phyloP scores from a whole-genome alignment of 2,329 filamentous ascomycete genomes.

The Colletotrichum liaoningense region DNA sequence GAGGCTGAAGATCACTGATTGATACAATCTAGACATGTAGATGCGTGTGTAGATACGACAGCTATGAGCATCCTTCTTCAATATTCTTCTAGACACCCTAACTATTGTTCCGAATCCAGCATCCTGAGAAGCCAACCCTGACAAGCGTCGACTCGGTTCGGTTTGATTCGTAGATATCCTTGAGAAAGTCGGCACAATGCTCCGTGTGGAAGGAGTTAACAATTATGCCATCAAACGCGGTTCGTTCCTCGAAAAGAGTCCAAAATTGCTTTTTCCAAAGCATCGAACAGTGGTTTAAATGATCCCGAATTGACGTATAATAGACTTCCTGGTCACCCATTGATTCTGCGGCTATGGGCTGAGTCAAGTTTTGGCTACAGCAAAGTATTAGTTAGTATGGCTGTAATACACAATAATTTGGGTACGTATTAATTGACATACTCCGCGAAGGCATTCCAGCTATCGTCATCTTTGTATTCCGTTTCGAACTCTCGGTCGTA shows the following conservation, averaged over 20 bases:
- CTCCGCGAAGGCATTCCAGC: constrained; percentile 38
- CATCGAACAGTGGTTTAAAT: constrained; percentile 42
- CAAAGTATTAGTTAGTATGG: background rate
- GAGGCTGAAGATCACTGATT: no score
- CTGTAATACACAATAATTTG: background rate
- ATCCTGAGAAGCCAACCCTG: constrained; percentile 9
- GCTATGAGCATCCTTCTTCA: no score
- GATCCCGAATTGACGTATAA: constrained; percentile 39
- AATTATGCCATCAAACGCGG: constrained; percentile 38
- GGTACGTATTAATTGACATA: background rate
- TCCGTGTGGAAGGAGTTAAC: constrained; percentile 40
- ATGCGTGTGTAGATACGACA: no score
- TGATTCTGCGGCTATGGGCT: constrained; percentile 32
- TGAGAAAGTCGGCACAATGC: constrained; percentile 39
- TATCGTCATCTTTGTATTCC: constrained; percentile 42
- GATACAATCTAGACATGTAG: no score
- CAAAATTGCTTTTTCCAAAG: constrained; percentile 43
- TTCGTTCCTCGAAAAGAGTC: constrained; percentile 39
- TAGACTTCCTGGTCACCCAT: constrained; percentile 40
- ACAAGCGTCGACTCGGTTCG: constrained; percentile 25
- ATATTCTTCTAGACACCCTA: background rate
- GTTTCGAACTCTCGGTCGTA: constrained; percentile 39
- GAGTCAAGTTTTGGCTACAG: constrained; percentile 37
- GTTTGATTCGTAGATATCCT: constrained; percentile 18
- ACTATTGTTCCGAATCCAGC: background rate